Evolutionary conservation across 768 basidiomycete genomes (phyloP).

Genomic region (Suillus clintonianus): DNA sequence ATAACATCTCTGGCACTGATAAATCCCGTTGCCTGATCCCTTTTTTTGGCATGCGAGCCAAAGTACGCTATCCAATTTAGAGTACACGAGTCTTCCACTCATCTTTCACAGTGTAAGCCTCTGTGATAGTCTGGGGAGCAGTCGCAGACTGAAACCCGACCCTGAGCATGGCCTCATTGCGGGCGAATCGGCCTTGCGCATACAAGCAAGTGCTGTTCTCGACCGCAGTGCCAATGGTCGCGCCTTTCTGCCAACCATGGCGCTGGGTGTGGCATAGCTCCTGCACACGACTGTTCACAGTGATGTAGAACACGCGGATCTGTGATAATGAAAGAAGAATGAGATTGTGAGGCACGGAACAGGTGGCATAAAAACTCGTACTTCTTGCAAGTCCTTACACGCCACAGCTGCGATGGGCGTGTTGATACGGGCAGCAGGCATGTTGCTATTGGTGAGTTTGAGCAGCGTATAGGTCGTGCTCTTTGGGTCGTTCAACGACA

Average conservation of each 20-base stretch:
- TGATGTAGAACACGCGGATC: background rate
- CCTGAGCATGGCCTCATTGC: too few species aligned
- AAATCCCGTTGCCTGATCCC: background rate
- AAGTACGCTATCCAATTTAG: background rate
- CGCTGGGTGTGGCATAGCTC: background rate
- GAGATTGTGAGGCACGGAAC: too few species aligned
- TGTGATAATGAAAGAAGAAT: background rate
- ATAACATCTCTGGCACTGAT: background rate
- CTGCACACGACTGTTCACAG: background rate
- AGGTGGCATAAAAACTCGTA: background rate
- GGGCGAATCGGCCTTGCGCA: background rate
- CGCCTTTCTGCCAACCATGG: background rate
- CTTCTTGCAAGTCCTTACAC: background rate
- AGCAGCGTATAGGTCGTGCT: background rate
- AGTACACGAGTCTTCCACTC: background rate
- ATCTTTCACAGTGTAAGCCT: background rate
- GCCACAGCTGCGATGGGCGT: background rate
- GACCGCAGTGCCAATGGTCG: background rate
- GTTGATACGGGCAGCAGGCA: background rate
- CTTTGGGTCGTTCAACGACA: background rate
- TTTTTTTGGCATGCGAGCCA: background rate
- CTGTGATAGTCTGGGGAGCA: background rate
- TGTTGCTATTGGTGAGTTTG: background rate
- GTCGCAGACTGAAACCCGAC: background rate
- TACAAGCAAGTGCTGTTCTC: conserved; percentile 1